phyloP scores from a whole-genome alignment of 2,329 filamentous ascomycete species.

The Thielaviopsis euricoi region DNA sequence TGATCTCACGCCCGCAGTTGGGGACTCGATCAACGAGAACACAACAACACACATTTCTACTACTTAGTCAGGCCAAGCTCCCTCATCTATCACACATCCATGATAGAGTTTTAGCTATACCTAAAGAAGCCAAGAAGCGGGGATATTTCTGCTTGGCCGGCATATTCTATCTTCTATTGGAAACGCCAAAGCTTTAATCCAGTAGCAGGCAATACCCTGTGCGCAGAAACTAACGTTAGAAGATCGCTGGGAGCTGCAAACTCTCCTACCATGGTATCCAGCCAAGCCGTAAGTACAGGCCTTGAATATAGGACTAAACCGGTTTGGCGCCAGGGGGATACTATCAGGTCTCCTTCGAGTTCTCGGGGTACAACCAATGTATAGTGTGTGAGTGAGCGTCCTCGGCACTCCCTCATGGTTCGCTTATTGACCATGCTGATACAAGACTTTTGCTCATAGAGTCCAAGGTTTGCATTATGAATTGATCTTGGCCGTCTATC shows the following conservation, averaged over 20 bases:
- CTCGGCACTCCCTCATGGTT: too few relatives aligned
- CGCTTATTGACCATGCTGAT: not conserved
- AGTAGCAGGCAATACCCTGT: not conserved
- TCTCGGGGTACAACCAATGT: too few relatives aligned
- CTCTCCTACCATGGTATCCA: not conserved
- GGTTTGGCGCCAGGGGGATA: not conserved
- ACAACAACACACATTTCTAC: not conserved
- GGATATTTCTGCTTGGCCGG: too few relatives aligned
- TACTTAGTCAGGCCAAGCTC: not conserved
- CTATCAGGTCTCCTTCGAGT: too few relatives aligned
- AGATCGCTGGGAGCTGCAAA: not conserved
- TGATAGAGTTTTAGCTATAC: too few relatives aligned
- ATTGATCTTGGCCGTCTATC: too few relatives aligned
- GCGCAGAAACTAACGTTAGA: not conserved
- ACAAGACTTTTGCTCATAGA: not conserved
- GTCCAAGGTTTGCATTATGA: too few relatives aligned
- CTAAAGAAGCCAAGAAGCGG: too few relatives aligned
- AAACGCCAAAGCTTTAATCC: too few relatives aligned
- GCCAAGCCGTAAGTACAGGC: not conserved
- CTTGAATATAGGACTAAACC: not conserved
- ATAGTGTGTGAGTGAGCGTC: too few relatives aligned
- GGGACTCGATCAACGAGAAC: not conserved
- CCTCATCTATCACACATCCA: not conserved
- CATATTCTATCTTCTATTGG: not conserved
- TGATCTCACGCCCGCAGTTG: not conserved